Percentiles rank a stretch among this genome's conserved stretches.
Conservation (phyloP, 2,329 filamentous ascomycete species). For the Graphilbum sp. region DNA sequence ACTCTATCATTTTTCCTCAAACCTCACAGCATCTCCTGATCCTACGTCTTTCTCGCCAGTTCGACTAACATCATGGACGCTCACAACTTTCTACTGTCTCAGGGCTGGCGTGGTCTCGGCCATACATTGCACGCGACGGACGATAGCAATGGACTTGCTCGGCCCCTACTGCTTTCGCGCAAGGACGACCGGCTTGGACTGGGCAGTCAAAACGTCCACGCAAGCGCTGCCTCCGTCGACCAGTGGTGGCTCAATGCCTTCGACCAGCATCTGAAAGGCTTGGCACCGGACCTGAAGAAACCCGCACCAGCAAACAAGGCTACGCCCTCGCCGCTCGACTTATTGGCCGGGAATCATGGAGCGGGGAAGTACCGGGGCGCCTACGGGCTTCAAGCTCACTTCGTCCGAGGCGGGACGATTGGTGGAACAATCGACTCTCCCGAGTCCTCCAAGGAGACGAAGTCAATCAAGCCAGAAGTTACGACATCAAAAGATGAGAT, state of each 20-base stretch:
- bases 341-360: slow-evolving; percentile 24
- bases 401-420: slow-evolving; percentile 68
- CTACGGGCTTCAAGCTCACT: slow-evolving; percentile 62
- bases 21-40: too few species aligned
- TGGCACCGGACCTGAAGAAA: slow-evolving; percentile 37
- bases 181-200: slow-evolving; percentile 71
- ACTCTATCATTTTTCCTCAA: too few species aligned
- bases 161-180: slow-evolving; percentile 67
- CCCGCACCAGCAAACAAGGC: slow-evolving; percentile 15
- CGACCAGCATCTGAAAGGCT: slow-evolving; percentile 71
- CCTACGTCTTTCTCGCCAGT: not conserved
- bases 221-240: slow-evolving; percentile 48
- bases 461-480: slow-evolving; percentile 1
- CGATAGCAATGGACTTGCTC: slow-evolving; percentile 60
- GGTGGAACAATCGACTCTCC: slow-evolving; percentile 45
- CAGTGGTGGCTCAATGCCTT: slow-evolving; percentile 98
- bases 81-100: slow-evolving; percentile 61
- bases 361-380: slow-evolving; percentile 40
- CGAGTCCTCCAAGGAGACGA: too few species aligned
- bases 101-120: slow-evolving; percentile 82
- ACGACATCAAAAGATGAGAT: slow-evolving; percentile 20
- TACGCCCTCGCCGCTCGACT: slow-evolving; percentile 31
- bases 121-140: slow-evolving; percentile 68
- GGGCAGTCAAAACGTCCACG: slow-evolving; percentile 54
- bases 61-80: slow-evolving; percentile 50